Evolutionary conservation across 495 filamentous ascomycete genomes (phyloP).

Genomic region (Podospora anserina): DNA sequence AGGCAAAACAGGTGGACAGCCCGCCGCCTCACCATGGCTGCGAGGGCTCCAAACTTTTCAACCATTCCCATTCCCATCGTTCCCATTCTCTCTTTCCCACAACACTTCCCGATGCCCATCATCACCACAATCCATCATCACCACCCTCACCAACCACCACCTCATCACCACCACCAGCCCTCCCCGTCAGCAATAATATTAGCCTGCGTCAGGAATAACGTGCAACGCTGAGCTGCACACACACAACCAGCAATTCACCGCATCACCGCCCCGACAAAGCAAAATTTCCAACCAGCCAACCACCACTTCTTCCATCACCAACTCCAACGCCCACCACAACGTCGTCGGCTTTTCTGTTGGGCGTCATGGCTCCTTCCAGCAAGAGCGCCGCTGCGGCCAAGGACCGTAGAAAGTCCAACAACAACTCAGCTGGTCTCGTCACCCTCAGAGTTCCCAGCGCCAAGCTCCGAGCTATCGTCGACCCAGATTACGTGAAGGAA

Average conservation of each 20-base stretch:
- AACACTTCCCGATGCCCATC: slow-evolving; percentile 27
- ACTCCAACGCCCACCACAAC: slow-evolving; percentile 16
- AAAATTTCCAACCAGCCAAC: slow-evolving; percentile 21
- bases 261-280: slow-evolving; percentile 24
- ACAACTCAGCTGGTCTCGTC: slow-evolving; percentile 27
- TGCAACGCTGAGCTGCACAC: slow-evolving; percentile 25
- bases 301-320: slow-evolving; percentile 16
- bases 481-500: slow-evolving; percentile 42
- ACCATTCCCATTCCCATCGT: slow-evolving; percentile 23
- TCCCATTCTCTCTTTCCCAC: slow-evolving; percentile 18
- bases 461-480: slow-evolving; percentile 44
- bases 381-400: slow-evolving; percentile 42
- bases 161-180: slow-evolving; percentile 23
- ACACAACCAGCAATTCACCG: slow-evolving; percentile 30
- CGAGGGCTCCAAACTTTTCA: slow-evolving; percentile 36
- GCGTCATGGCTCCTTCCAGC: slow-evolving; percentile 39
- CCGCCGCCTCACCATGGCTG: slow-evolving; percentile 36
- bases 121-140: slow-evolving; percentile 23
- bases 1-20: slow-evolving; percentile 40
- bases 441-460: slow-evolving; percentile 39
- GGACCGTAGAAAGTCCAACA: slow-evolving; percentile 47
- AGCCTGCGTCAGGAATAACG: slow-evolving; percentile 37
- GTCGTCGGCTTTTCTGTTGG: slow-evolving; percentile 14
- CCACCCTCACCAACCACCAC: slow-evolving; percentile 25
- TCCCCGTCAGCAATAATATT: slow-evolving; percentile 30